These are phyloP conservation scores for Monascus purpureus DNA, from an alignment of 495 filamentous ascomycete genomes.

Conservation along the genomic window DNA sequence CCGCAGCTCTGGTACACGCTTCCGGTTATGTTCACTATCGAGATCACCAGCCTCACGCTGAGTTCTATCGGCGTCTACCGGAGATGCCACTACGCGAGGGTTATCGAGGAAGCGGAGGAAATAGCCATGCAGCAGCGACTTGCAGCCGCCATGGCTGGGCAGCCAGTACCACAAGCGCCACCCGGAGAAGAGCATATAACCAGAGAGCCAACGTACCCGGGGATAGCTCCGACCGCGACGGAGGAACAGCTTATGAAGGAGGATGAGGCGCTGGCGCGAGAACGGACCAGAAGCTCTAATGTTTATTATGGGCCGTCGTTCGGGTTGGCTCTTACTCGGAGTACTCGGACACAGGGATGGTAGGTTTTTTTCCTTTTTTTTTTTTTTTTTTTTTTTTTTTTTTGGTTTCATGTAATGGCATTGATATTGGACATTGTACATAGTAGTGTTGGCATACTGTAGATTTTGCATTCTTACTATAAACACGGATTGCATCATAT, in stretches of 20 bases:
- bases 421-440: too few species aligned
- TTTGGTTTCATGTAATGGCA: too few species aligned
- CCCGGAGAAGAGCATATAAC: constrained; percentile 1
- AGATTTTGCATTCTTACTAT: too few species aligned
- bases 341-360: too few species aligned
- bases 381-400: too few species aligned
- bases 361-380: too few species aligned
- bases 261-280: not conserved
- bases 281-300: not conserved
- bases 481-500: too few species aligned
- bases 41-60: constrained; percentile 14
- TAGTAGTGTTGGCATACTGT: too few species aligned
- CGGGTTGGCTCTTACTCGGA: too few species aligned
- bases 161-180: not conserved
- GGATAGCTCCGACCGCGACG: not conserved
- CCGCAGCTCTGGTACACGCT: constrained; percentile 25
- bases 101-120: constrained; percentile 20
- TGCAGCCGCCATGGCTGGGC: constrained; percentile 10
- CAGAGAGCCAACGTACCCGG: too few species aligned
- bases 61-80: constrained; percentile 27
- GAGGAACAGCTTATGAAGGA: not conserved
- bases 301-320: not conserved
- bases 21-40: constrained; percentile 29
- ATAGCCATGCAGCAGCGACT: constrained; percentile 12
- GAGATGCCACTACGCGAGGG: constrained; percentile 19